Evolutionary conservation across 345 rosid species (phyloP), one percentile per base, ranked within the genome.

Genomic region (Toxicodendron radicans): DNA sequence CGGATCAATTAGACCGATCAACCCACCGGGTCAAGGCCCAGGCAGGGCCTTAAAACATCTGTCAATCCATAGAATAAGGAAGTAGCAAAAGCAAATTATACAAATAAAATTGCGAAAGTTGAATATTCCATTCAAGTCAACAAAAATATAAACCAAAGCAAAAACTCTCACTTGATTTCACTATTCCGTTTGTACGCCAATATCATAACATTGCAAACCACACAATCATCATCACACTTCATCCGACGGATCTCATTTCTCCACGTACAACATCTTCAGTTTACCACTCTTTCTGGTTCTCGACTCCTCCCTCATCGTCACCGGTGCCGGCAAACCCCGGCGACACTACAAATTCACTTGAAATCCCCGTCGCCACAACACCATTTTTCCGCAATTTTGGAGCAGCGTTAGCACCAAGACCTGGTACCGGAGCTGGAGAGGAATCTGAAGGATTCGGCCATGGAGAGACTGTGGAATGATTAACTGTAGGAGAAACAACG

Each of bases 161-260:
- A 35, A 38, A 38, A 6, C 43, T 7, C 0, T 38, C 43, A 38
- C 43, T 6, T 38, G 43, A 35, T 58, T 58, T 24, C 17, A 60
- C n/a, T n/a, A n/a, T n/a, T n/a, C n/a, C n/a, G n/a, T n/a, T n/a
- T n/a, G n/a, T n/a, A n/a, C 27, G 17, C 38, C 32, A 30, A 60
- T 45, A 41, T 38, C 51, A 13, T 3, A 66, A 11, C 51, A 12
- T 11, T 20, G 61, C 72, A 12, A 6, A 32, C 13, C 41, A 48
- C 1, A 4, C 21, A 3, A 66, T 46, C 56, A 17, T 24, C 43
- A 16, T 14, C 49, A 7, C 14, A 17, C 59, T 17, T 67, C 61
- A 53, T 54, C 32, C 61, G 11, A 53, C 61, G 32, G 51, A 16
- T 30, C 51, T 54, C 3, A 69, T 53, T 13, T 69, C 72, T 69